phyloP scores from a whole-genome alignment of 257 asterid genomes.

The Gentiana macrophylla region DNA sequence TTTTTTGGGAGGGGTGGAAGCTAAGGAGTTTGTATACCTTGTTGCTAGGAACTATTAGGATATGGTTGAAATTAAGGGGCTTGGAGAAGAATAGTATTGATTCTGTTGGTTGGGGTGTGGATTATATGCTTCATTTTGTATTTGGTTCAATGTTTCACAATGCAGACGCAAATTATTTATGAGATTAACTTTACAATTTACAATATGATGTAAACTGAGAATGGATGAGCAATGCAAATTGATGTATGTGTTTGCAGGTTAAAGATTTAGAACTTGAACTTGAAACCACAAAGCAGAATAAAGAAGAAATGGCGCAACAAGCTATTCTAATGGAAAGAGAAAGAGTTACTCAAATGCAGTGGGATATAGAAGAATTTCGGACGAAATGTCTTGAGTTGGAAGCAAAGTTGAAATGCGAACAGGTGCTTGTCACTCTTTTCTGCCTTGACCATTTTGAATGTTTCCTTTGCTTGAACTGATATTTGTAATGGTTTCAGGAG shows the following conservation, averaged over 20 bases:
- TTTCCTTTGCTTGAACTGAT: slow-evolving; percentile 6
- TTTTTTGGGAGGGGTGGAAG: no score
- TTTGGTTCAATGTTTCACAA: not conserved
- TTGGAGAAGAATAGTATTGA: no score
- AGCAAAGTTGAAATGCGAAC: slow-evolving; percentile 33
- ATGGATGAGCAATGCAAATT: no score
- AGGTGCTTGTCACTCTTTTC: slow-evolving; percentile 28
- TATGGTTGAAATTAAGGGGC: no score
- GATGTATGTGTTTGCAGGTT: slow-evolving; percentile 31
- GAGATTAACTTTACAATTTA: no score
- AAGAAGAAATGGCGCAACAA: slow-evolving; percentile 52
- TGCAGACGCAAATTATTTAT: not conserved
- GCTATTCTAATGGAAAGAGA: slow-evolving; percentile 41
- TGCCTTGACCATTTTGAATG: not conserved
- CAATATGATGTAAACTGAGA: no score
- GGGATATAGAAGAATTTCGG: slow-evolving; percentile 67
- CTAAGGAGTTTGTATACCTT: no score
- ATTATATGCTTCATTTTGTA: not conserved
- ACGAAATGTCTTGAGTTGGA: slow-evolving; percentile 47
- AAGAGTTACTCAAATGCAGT: slow-evolving; percentile 43
- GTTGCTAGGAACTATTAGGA: no score
- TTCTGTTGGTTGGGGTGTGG: no score
- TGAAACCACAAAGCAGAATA: slow-evolving; percentile 31
- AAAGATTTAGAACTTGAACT: slow-evolving; percentile 52
- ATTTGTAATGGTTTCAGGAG: slow-evolving; percentile 26